phyloP scores from a whole-genome alignment of 305 asterid species.

The Vinca major region DNA sequence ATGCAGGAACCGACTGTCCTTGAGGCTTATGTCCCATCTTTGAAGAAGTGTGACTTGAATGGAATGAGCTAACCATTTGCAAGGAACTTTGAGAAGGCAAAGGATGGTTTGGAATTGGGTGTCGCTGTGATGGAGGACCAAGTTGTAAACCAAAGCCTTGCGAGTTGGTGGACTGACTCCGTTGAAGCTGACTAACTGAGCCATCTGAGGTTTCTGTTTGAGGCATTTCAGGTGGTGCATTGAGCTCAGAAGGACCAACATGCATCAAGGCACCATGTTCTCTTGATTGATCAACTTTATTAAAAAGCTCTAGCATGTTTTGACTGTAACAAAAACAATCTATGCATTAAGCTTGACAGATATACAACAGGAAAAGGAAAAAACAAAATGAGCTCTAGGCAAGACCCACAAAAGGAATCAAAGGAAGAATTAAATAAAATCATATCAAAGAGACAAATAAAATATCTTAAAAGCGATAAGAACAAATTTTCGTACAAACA shows the following conservation, averaged over 20 bases:
- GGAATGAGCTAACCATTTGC: conserved; percentile 21
- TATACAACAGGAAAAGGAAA: neutral
- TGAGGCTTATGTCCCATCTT: conserved; percentile 36
- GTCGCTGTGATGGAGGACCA: conserved; percentile 72
- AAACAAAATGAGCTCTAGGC: neutral
- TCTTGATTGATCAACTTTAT: conserved; percentile 67
- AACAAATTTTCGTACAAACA: neutral
- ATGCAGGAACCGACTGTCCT: conserved; percentile 24
- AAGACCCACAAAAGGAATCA: neutral
- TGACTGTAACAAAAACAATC: conserved; percentile 38
- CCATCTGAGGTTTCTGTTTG: conserved; percentile 46
- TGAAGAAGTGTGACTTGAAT: conserved; percentile 24
- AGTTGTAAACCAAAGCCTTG: conserved; percentile 87
- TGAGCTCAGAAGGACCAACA: conserved; percentile 28
- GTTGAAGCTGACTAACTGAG: conserved; percentile 37
- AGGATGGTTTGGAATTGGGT: conserved; percentile 29
- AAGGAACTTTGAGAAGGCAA: conserved; percentile 34
- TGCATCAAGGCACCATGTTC: conserved; percentile 33
- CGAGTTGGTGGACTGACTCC: conserved; percentile 42
- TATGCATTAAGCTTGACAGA: conserved; percentile 13
- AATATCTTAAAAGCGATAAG: neutral
- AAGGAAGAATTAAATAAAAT: neutral
- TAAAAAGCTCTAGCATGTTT: conserved; percentile 86
- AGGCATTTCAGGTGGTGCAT: conserved; percentile 40
- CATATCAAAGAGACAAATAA: neutral